Percentiles rank a stretch among this genome's conserved stretches.
These are phyloP conservation scores for Amauroascus niger DNA, from an alignment of 2,329 filamentous ascomycete species.

Conservation along the genomic window DNA sequence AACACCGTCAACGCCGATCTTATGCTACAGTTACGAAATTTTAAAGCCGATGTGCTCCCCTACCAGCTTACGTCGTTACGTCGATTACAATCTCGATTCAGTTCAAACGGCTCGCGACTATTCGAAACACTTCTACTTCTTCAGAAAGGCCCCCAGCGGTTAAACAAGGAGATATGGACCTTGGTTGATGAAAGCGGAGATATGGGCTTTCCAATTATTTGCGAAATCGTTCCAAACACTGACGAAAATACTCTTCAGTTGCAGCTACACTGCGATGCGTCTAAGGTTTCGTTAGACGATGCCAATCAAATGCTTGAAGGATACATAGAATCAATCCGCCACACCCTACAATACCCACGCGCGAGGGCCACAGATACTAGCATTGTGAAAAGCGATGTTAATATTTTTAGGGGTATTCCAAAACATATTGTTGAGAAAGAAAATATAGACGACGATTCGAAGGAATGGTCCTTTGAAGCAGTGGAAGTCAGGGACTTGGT, in stretches of 20 bases:
- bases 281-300: slow-evolving; percentile 19
- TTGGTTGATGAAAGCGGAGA: slow-evolving; percentile 44
- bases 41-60: slow-evolving; percentile 53
- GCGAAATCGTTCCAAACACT: slow-evolving; percentile 57
- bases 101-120: slow-evolving; percentile 44
- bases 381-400: slow-evolving; percentile 19
- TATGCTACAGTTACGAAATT: slow-evolving; percentile 49
- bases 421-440: slow-evolving; percentile 6
- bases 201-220: slow-evolving; percentile 62
- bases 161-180: slow-evolving; percentile 44
- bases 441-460: background rate
- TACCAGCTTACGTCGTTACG: slow-evolving; percentile 69
- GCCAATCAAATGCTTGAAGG: slow-evolving; percentile 22
- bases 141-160: slow-evolving; percentile 48
- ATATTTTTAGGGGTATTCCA: slow-evolving; percentile 21
- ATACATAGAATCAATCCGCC: slow-evolving; percentile 27
- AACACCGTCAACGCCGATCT: slow-evolving; percentile 47
- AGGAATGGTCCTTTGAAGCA: slow-evolving; percentile 46
- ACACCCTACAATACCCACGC: slow-evolving; percentile 28
- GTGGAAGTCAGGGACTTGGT: slow-evolving; percentile 47
- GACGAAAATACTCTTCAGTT: slow-evolving; percentile 46
- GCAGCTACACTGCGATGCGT: slow-evolving; percentile 52
- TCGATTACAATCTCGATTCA: slow-evolving; percentile 51
- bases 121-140: slow-evolving; percentile 77
- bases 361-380: slow-evolving; percentile 25